Base-by-base conservation (phyloP, 148 eudicot species). In the Persicaria tinctoria region DNA sequence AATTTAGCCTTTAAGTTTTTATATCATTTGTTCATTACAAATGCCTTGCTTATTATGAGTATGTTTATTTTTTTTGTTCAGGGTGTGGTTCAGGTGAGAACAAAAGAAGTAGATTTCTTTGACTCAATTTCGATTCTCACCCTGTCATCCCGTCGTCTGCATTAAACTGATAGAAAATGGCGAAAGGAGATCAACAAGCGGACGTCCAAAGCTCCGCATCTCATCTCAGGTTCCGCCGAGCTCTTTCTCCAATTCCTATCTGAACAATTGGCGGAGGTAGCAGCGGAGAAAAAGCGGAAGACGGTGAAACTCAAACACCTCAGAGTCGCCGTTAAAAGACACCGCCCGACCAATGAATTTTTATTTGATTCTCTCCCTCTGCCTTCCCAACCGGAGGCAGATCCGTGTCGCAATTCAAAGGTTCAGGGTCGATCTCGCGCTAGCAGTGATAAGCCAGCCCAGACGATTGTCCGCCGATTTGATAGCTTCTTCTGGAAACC, bases 341-440 rank as follows among this genome's bases (percentile, higher is more conserved):
- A 92, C 79, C 91, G 80, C 46, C 92, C 98, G n/a, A 89, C 88
- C 12, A 80, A 84, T 32, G 96, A 95, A 73, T 95, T 95, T 55
- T 83, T 95, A 81, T 85, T 95, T 10, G 98, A 95, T 11, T 87
- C 89, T 46, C 87, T 95, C 18, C 92, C 93, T 8, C 2, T n/a
- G 79, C 77, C 87, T 14, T 74, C 85, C 54, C 79, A 77, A 78
- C 87, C 87, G 83, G 70, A 66, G 18, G 53, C 44, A 46, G 54
- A 46, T 46, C 59, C 51, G 4, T 82, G 78, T 69, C 78, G 73
- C 8, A 41, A 60, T 1, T 49, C 70, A 12, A 74, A 23, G 18
- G 76, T 76, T 75, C 85, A 79, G 11, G 66, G 73, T 47, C 73
- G 68, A 23, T 68, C 79, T 64, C 70, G 80, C 57, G 46, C 79